A percentile compares a stretch with the other conserved stretches of the same genome.
phyloP scores from a whole-genome alignment of 2,329 filamentous ascomycete genomes.

The Elsinoe necatrix region DNA sequence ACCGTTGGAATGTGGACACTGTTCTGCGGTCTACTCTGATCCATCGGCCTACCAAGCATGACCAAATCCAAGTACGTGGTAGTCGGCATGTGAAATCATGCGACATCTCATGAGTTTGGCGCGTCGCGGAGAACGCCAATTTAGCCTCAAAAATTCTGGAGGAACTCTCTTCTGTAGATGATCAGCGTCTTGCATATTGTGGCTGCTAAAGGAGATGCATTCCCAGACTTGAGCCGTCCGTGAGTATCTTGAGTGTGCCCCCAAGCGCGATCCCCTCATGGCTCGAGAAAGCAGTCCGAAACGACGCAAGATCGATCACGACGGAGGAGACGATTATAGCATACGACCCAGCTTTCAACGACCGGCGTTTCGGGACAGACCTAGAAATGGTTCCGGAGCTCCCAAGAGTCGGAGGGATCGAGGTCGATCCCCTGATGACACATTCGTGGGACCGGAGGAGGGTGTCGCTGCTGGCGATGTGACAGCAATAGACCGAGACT shows the following conservation, averaged over 20 bases:
- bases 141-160: too few species aligned
- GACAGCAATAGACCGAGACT: slow-evolving; percentile 75
- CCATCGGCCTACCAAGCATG: too few species aligned
- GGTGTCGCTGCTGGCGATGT: slow-evolving; percentile 57
- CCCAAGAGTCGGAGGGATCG: slow-evolving; percentile 29
- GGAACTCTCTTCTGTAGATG: too few species aligned
- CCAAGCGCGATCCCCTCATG: slow-evolving; percentile 22
- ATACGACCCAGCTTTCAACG: slow-evolving; percentile 40
- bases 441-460: slow-evolving; percentile 55
- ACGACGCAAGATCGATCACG: slow-evolving; percentile 58
- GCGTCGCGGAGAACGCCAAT: too few species aligned
- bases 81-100: too few species aligned
- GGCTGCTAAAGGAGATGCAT: too few species aligned
- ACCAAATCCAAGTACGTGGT: too few species aligned
- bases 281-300: slow-evolving; percentile 48
- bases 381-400: slow-evolving; percentile 27
- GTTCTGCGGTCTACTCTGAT: too few species aligned
- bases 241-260: background rate
- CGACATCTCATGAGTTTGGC: too few species aligned
- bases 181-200: too few species aligned
- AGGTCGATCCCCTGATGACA: slow-evolving; percentile 41
- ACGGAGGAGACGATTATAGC: slow-evolving; percentile 43
- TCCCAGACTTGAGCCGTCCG: too few species aligned
- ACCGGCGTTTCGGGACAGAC: slow-evolving; percentile 13
- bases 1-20: too few species aligned